These are phyloP conservation scores for Monosporascus sp. DNA, from an alignment of 2,329 filamentous ascomycete genomes.

Conservation along the genomic window DNA sequence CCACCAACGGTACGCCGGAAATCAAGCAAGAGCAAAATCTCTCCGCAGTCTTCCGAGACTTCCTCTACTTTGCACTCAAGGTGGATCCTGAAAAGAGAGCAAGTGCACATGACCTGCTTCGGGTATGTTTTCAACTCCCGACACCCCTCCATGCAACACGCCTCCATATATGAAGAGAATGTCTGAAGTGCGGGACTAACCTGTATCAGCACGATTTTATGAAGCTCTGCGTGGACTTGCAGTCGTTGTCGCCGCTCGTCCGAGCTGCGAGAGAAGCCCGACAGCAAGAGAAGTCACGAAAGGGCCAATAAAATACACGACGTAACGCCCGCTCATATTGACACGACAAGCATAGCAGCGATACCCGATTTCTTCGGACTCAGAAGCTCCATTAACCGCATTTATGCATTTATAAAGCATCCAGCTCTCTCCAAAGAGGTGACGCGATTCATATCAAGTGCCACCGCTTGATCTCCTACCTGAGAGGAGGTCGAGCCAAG, in stretches of 20 bases:
- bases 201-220: constrained; percentile 68
- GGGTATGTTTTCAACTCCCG: constrained; percentile 53
- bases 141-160: constrained; percentile 20
- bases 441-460: too few species aligned
- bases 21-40: constrained; percentile 91
- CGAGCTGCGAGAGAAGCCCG: constrained; percentile 78
- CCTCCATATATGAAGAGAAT: neutral
- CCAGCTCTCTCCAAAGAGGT: neutral
- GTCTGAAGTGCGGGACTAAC: constrained; percentile 12
- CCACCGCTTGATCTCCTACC: too few species aligned
- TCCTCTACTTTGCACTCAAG: constrained; percentile 86
- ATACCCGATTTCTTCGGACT: constrained; percentile 1
- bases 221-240: constrained; percentile 66
- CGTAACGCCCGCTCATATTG: neutral
- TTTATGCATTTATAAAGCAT: constrained; percentile 6
- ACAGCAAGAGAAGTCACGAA: constrained; percentile 76
- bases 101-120: constrained; percentile 86
- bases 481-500: too few species aligned
- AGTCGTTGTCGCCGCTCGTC: constrained; percentile 79
- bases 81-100: constrained; percentile 96
- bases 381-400: too few species aligned
- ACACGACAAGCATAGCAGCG: neutral
- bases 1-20: constrained; percentile 88
- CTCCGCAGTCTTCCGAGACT: constrained; percentile 79
- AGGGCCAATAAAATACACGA: constrained; percentile 39